Percentiles rank a stretch among this genome's conserved stretches.
phyloP scores from a whole-genome alignment of 768 basidiomycete genomes.

The Austroboletus festivus region DNA sequence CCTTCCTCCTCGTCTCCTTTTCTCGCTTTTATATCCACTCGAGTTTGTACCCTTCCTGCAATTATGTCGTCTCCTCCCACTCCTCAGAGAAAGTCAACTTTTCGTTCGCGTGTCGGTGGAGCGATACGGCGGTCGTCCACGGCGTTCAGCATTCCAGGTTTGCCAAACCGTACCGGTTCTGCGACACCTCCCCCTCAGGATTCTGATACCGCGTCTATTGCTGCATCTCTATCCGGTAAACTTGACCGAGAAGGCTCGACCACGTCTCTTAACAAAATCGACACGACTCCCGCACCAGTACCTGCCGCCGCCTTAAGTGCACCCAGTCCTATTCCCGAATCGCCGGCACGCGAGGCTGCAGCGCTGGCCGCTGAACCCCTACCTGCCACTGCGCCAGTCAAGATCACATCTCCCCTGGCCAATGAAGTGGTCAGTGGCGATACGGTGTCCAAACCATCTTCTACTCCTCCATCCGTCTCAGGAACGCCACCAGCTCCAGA shows the following conservation, averaged over 20 bases:
- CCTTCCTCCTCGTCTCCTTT: slow-evolving; percentile 6
- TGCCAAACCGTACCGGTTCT: slow-evolving; percentile 30
- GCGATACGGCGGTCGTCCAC: slow-evolving; percentile 62
- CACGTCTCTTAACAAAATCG: slow-evolving; percentile 32
- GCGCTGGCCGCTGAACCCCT: slow-evolving; percentile 33
- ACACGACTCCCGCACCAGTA: slow-evolving; percentile 30
- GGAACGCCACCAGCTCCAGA: slow-evolving; percentile 17
- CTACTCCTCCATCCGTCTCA: slow-evolving; percentile 21
- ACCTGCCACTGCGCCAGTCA: slow-evolving; percentile 19
- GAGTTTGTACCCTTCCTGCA: slow-evolving; percentile 14
- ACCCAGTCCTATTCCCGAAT: slow-evolving; percentile 70
- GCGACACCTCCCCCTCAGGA: slow-evolving; percentile 24
- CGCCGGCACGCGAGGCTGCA: slow-evolving; percentile 57
- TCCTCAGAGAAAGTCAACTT: slow-evolving; percentile 38
- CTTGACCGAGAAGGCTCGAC: slow-evolving; percentile 30
- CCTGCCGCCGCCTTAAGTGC: slow-evolving; percentile 21
- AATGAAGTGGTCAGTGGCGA: slow-evolving; percentile 24
- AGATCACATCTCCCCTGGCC: slow-evolving; percentile 44
- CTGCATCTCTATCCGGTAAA: slow-evolving; percentile 28
- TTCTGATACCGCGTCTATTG: slow-evolving; percentile 25
- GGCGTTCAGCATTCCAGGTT: slow-evolving; percentile 41
- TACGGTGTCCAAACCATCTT: slow-evolving; percentile 12
- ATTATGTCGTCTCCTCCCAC: slow-evolving; percentile 28
- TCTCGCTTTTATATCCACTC: slow-evolving; percentile 9
- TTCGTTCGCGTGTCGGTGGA: slow-evolving; percentile 59